These are phyloP conservation scores for Xanthoparmelia taractica DNA, from an alignment of 495 filamentous ascomycete genomes.

Conservation along the genomic window DNA sequence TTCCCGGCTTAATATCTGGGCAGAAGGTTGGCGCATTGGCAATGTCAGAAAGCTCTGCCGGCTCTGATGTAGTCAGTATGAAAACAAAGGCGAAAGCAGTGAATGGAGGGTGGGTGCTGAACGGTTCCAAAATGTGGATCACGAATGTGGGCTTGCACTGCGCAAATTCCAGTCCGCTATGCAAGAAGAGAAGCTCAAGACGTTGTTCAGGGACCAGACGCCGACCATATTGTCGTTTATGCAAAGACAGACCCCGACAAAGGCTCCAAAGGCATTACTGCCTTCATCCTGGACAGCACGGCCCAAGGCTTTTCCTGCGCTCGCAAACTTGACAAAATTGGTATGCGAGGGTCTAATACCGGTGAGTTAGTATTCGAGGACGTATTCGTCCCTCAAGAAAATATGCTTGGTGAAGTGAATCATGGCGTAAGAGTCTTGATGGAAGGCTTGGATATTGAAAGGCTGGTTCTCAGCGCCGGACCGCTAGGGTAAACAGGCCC, in stretches of 20 bases:
- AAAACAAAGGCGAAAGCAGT: constrained; percentile 70
- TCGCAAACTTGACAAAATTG: constrained; percentile 93
- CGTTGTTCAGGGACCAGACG: constrained; percentile 67
- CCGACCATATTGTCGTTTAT: constrained; percentile 82
- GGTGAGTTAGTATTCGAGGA: constrained; percentile 89
- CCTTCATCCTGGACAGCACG: constrained; percentile 75
- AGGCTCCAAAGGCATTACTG: constrained; percentile 87
- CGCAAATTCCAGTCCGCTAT: background rate
- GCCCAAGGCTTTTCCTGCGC: constrained; percentile 75
- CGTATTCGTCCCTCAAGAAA: constrained; percentile 79
- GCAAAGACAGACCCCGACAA: constrained; percentile 81
- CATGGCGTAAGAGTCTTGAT: constrained; percentile 85
- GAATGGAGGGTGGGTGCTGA: constrained; percentile 79
- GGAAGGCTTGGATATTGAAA: constrained; percentile 91
- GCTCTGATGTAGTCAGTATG: constrained; percentile 94
- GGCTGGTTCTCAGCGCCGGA: constrained; percentile 85
- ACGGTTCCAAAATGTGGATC: constrained; percentile 99
- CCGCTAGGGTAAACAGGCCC: constrained; percentile 55
- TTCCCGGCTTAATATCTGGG: constrained; percentile 77
- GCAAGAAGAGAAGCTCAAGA: background rate
- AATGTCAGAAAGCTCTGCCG: constrained; percentile 89
- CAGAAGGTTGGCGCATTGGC: constrained; percentile 81
- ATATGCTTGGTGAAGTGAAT: constrained; percentile 73
- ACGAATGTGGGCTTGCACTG: constrained; percentile 58
- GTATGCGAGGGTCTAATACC: constrained; percentile 95